phyloP scores from a whole-genome alignment of 1,284 basidiomycete genomes.

The Lignosus rhinocerotis region DNA sequence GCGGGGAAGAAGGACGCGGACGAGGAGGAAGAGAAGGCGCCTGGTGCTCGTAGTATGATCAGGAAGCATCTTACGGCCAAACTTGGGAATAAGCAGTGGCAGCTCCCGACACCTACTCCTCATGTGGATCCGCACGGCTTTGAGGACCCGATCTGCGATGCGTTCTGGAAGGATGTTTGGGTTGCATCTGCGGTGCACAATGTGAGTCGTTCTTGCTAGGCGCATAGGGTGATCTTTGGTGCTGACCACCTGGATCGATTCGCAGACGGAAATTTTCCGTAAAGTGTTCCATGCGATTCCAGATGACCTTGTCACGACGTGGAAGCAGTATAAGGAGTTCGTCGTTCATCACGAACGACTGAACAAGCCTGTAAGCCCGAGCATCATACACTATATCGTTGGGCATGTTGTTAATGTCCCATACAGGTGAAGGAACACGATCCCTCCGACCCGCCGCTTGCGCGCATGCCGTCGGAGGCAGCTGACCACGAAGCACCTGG shows the following conservation, averaged over 20 bases:
- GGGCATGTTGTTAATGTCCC: conserved; percentile 1
- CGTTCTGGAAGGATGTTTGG: conserved; percentile 91
- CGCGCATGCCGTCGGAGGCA: conserved; percentile 57
- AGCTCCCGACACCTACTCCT: conserved; percentile 67
- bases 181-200: conserved; percentile 82
- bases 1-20: conserved; percentile 46
- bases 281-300: conserved; percentile 92
- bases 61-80: conserved; percentile 60
- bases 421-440: conserved; percentile 47
- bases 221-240: conserved; percentile 1
- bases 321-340: conserved; percentile 94
- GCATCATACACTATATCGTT: background rate
- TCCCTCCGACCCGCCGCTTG: conserved; percentile 50
- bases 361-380: conserved; percentile 56
- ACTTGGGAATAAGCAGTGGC: conserved; percentile 55
- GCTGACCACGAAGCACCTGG: conserved; percentile 45
- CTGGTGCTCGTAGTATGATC: conserved; percentile 49
- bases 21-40: conserved; percentile 53
- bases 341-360: conserved; percentile 75
- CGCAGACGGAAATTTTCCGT: conserved; percentile 88
- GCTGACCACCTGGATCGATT: conserved; percentile 10
- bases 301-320: conserved; percentile 88
- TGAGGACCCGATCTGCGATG: conserved; percentile 83
- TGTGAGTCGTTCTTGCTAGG: conserved; percentile 45
- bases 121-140: conserved; percentile 77